These are phyloP conservation scores for Penicillium dipodomyicola DNA, from an alignment of 495 filamentous ascomycete species.

Conservation along the genomic window DNA sequence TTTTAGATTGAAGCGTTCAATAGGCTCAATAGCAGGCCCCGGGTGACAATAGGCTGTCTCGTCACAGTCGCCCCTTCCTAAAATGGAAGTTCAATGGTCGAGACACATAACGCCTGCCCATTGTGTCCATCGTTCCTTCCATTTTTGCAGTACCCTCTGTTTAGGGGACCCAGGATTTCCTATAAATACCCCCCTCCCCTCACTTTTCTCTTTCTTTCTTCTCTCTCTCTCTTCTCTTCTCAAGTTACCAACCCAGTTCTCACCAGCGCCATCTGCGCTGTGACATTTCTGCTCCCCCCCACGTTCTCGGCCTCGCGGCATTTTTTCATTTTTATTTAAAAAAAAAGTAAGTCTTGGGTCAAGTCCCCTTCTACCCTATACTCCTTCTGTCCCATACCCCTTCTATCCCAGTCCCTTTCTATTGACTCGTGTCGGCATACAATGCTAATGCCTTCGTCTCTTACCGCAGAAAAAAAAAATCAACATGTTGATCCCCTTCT, in stretches of 20 bases:
- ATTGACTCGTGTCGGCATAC: background rate
- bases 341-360: background rate
- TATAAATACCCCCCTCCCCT: background rate
- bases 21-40: background rate
- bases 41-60: background rate
- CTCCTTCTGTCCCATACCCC: background rate
- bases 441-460: background rate
- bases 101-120: background rate
- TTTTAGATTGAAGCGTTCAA: background rate
- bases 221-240: background rate
- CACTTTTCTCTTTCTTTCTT: background rate
- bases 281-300: background rate
- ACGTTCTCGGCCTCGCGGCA: background rate
- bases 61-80: background rate
- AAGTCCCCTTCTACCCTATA: background rate
- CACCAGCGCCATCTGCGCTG: background rate
- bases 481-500: slow-evolving; percentile 14
- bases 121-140: background rate
- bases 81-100: background rate
- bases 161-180: background rate
- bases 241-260: background rate
- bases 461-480: background rate
- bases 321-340: background rate
- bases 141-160: background rate
- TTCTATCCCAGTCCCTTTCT: background rate